Evolutionary conservation across 2,329 filamentous ascomycete species (phyloP), one percentile per base, ranked within the genome.

Genomic region (Rutstroemia sp.): DNA sequence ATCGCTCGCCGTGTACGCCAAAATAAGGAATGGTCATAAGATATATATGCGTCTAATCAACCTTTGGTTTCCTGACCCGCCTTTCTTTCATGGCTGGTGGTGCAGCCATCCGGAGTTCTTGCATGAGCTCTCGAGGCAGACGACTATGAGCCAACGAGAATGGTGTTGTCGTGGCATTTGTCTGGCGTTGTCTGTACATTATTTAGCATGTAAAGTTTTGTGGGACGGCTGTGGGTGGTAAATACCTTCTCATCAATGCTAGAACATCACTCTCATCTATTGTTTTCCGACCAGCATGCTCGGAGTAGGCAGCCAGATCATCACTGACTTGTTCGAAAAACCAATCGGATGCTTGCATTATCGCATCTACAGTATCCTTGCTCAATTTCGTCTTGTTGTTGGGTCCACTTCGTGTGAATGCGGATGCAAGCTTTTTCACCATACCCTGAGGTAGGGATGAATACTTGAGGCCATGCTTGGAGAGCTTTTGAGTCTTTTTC

Each of bases 271-370:
- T 87, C 70, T 94, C 89, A 65, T 95, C 88, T 63, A 96, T 90
- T 2, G 85, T 90, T 71, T 88, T 94, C 34, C 91, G 82, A 34
- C 87, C 86, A 5, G 87, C 90, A 70, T 96, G 91, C 59, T 83
- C 79, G 18, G 91, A 87, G 70, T 92, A 96, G 2, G 85, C 86
- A 12, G 82, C 81, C 54, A 96, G 73, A 67, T 95, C 90, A 59
- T 91, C 87, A 49, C 88, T 84, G 2, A 88, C 75, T 71, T 96
- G 91, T 72, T 95, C 90, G 69, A 96, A 95, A 71, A 91, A 96
- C 87, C 90, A 94, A 60, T 95, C 89, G 2, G 88, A 88, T 0
- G 90, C 89, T 68, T 90, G 86, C 66, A 86, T 84, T 54, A 96
- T 82, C 4, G 86, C 86, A 30, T 81, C 79, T 39, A 95, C 74